Base-by-base conservation (phyloP, 2,329 filamentous ascomycete genomes). In the Epichloe bromicola region DNA sequence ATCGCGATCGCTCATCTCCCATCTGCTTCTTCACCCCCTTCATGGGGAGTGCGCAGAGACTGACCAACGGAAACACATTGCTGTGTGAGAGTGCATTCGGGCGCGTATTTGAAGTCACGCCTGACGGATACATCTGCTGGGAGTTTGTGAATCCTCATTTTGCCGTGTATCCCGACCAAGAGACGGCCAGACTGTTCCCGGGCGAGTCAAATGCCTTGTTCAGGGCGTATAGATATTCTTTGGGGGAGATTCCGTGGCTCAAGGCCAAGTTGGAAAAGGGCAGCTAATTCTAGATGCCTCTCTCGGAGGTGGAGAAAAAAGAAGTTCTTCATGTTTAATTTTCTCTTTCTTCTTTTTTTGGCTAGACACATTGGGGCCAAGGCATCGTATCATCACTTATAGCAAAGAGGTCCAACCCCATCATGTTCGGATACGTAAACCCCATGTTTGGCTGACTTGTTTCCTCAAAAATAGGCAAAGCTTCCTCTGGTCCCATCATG, bases 21-120 rank as follows among this genome's bases (percentile, higher is more conserved):
- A 53, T 59, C 14, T 59, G 58, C 50, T 63, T 64, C 49, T 64
- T 63, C 23, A 63, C 61, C 1, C 62, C 61, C 0, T 64, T 64
- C 34, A 63, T 63, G 62, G 61, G 60, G 0, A 63, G 61, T 40
- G 61, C 61, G 0, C 62, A 64, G 53, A 54, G 61, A 7, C 48
- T 63, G 0, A 49, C 51, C 0, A 64, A 64, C 12, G 60, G 60
- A 1, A 64, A 63, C 34, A 64, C 60, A 0, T 14, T 64, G 1
- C 23, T 64, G 0, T 63, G 61, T 0, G 62, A 63, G 48, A 63
- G 62, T 26, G 60, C 49, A 0, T 63, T 64, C 48, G 60, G 62
- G 0, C 44, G 60, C 0, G 1, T 62, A 1, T 64, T 63, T 48
- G 62, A 64, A 23, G 61, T 64, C 3, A 63, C 60, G 0, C 17